Conservation (phyloP, 495 filamentous ascomycete species). For the Penicillium maclennaniae region DNA sequence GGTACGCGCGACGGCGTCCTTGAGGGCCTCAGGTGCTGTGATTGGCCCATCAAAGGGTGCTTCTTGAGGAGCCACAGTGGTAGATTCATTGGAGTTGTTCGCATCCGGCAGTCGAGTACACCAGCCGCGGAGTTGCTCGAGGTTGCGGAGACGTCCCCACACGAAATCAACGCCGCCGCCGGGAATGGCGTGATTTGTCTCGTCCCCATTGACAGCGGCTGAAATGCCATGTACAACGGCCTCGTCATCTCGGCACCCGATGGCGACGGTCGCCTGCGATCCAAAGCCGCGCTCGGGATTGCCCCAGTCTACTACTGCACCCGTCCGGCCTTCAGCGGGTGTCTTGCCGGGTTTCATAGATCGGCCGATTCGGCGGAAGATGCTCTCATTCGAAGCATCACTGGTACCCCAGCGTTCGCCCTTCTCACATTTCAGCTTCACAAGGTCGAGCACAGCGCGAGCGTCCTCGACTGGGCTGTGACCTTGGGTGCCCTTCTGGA, state of each 20-base stretch:
- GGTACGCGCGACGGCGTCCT: slow-evolving; percentile 44
- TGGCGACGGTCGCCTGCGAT: slow-evolving; percentile 62
- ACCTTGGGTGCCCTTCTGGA: slow-evolving; percentile 75
- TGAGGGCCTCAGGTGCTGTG: slow-evolving; percentile 25
- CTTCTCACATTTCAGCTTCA: slow-evolving; percentile 92
- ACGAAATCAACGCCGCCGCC: slow-evolving; percentile 77
- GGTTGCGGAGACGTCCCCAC: slow-evolving; percentile 81
- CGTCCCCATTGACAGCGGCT: slow-evolving; percentile 64
- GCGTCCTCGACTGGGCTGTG: slow-evolving; percentile 94
- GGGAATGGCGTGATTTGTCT: slow-evolving; percentile 57
- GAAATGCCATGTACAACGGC: slow-evolving; percentile 69
- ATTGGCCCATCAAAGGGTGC: slow-evolving; percentile 11
- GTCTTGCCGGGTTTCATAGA: slow-evolving; percentile 50
- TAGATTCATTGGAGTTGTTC: slow-evolving; percentile 50
- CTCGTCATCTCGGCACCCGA: slow-evolving; percentile 71
- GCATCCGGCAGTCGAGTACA: slow-evolving; percentile 57
- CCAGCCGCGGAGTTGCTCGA: slow-evolving; percentile 81
- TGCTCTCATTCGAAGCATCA: slow-evolving; percentile 71
- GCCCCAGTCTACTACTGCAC: slow-evolving; percentile 87
- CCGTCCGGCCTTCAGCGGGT: slow-evolving; percentile 54
- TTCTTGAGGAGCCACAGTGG: slow-evolving; percentile 27
- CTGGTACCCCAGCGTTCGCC: slow-evolving; percentile 77
- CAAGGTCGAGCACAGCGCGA: slow-evolving; percentile 80
- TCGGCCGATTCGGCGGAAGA: slow-evolving; percentile 78
- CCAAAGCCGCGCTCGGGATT: slow-evolving; percentile 71